A percentile compares a stretch with the other conserved stretches of the same genome.
Evolutionary conservation across 1,139 yeast genomes (phyloP).

Genomic region (Yamadazyma diospyri): DNA sequence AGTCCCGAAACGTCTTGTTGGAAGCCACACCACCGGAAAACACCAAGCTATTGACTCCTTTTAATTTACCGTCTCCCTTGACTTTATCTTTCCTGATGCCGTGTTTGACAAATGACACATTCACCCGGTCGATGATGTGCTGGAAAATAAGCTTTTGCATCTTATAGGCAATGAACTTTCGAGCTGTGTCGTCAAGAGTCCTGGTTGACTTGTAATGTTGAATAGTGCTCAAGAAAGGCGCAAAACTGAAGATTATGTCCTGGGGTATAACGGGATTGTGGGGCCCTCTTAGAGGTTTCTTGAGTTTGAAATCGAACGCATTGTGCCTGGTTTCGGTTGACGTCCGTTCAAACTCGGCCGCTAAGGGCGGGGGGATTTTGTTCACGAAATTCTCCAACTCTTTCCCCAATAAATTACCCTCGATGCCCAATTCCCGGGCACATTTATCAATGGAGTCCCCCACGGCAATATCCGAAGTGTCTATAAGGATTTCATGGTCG

Average conservation of each 20-base stretch:
- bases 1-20: constrained; percentile 53
- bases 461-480: constrained; percentile 84
- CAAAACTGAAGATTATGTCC: constrained; percentile 61
- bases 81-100: constrained; percentile 19
- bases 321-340: constrained; percentile 22
- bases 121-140: constrained; percentile 66
- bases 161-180: constrained; percentile 51
- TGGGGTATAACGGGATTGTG: constrained; percentile 28
- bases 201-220: constrained; percentile 23
- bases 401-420: constrained; percentile 81
- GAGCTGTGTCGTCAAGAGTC: constrained; percentile 20
- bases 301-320: constrained; percentile 28
- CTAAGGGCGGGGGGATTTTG: constrained; percentile 21
- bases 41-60: constrained; percentile 55
- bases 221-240: constrained; percentile 66
- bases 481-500: constrained; percentile 68
- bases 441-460: constrained; percentile 95
- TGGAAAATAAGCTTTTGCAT: constrained; percentile 66
- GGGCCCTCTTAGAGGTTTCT: constrained; percentile 34
- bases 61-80: constrained; percentile 32
- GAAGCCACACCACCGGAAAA: constrained; percentile 96
- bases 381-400: constrained; percentile 65
- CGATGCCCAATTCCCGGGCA: constrained; percentile 77
- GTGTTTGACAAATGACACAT: constrained; percentile 45
- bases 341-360: constrained; percentile 18